Conservation (phyloP, 208 protist genomes). For the Porcisia deanei region DNA sequence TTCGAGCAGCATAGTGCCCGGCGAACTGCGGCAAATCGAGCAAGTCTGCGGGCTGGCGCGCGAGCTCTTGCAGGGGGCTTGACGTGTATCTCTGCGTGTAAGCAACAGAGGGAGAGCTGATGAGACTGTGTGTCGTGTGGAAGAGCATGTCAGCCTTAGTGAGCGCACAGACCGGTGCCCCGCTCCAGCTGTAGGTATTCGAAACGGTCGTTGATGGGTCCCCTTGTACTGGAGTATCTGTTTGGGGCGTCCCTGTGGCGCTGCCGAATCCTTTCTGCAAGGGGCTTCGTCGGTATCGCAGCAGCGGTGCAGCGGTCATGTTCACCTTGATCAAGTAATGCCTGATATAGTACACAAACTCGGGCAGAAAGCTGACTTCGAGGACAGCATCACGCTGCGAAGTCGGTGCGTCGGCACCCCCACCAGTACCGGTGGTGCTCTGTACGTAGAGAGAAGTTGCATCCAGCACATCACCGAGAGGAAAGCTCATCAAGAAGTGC, state of each 20-base stretch:
- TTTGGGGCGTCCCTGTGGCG: conserved; percentile 1
- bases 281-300: conserved; percentile 36
- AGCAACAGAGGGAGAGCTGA: conserved; percentile 50
- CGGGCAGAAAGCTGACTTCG: conserved; percentile 65
- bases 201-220: background rate
- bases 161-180: conserved; percentile 50
- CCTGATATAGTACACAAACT: conserved; percentile 70
- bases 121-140: conserved; percentile 50
- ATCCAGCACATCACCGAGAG: conserved; percentile 41
- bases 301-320: conserved; percentile 70
- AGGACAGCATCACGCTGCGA: conserved; percentile 45
- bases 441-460: conserved; percentile 23
- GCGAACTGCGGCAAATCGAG: conserved; percentile 59
- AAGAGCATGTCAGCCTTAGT: conserved; percentile 72
- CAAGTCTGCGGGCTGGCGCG: conserved; percentile 45
- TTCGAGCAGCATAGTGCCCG: conserved; percentile 48
- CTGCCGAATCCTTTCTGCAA: conserved; percentile 2
- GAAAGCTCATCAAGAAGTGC: conserved; percentile 59
- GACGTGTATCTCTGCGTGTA: conserved; percentile 51
- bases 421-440: background rate
- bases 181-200: conserved; percentile 20
- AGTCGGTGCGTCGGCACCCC: conserved; percentile 16
- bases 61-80: conserved; percentile 47
- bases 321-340: conserved; percentile 48
- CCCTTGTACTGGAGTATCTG: too few relatives aligned